Percentiles rank a stretch among this genome's conserved stretches.
Evolutionary conservation across 169 alveolate genomes (phyloP).

Genomic region (Babesia sp.): DNA sequence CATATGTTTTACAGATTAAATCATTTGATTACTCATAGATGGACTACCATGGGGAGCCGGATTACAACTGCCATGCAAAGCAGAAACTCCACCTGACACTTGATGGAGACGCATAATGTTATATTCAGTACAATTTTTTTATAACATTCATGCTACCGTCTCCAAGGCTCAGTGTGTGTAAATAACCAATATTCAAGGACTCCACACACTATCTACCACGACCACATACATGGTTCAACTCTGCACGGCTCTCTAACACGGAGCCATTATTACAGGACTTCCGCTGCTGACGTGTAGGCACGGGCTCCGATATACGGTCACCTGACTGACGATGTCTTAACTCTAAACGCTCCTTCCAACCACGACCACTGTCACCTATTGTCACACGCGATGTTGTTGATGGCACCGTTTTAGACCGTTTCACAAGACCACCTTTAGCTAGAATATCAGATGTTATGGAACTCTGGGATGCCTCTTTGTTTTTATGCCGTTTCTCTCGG

Average conservation of each 20-base stretch:
- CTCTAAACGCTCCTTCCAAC: conserved; percentile 7
- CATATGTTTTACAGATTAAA: background rate
- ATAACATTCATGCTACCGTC: no score
- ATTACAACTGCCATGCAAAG: background rate
- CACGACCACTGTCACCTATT: conserved; percentile 3
- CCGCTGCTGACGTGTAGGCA: conserved; percentile 18
- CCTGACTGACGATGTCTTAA: background rate
- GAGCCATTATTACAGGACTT: background rate
- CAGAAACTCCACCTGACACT: background rate
- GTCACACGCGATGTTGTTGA: background rate
- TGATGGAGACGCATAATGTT: no score
- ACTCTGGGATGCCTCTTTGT: background rate
- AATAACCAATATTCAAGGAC: no score
- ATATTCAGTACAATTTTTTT: no score
- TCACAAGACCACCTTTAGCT: conserved; percentile 30
- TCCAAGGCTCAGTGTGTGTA: no score
- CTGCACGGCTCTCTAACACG: no score
- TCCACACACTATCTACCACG: background rate
- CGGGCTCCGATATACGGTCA: background rate
- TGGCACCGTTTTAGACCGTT: background rate
- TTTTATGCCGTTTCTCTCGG: background rate
- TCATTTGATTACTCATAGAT: no score
- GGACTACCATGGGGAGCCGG: conserved; percentile 3
- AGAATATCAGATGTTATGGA: background rate
- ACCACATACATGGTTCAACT: no score